Base-by-base conservation (phyloP, 1,284 basidiomycete species). In the Anthracocystis walkeri region DNA sequence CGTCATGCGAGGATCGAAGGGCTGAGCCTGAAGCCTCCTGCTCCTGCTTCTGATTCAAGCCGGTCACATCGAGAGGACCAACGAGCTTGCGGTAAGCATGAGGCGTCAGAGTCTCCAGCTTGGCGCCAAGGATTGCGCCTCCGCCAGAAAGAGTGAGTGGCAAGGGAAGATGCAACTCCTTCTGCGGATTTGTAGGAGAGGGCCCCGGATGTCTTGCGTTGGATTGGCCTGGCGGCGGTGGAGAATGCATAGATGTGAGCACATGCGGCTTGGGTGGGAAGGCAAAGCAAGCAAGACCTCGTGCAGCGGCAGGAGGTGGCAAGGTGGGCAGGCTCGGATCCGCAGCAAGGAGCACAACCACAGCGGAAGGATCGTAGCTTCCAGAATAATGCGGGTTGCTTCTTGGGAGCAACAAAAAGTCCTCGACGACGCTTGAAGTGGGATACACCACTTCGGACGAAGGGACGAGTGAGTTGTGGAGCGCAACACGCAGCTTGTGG, bases 381-480 rank as follows among this genome's bases (percentile, higher is more conserved):
- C 91, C 89, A 45, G 88, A 86, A 82, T 91, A 92, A 84, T 94
- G 91, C 1, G 93, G 93, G 66, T 85, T 92, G 29, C 87, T 86
- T 52, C 89, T 88, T 0, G 94, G 92, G 18, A 94, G 84, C 21
- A 95, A 88, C 12, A 93, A 83, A 82, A 92, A 94, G 81, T 96
- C 94, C 79, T 95, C 80, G 20, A 82, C 79, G 11, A 64, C 45
- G 41, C 71, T 63, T 2, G 63, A 50, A 5, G 81, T 75, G 7
- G 88, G 86, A 77, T 93, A 94, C 58, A 90, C 88, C 62, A 89
- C 89, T 3, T 88, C 87, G 42, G 90, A 88, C 2, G 87, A 87
- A 0, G 91, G 89, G n/a, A 75, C 53, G n/a, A 82, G 70, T 14
- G 76, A 69, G 40, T 64, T 54, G 21, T 70, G 69, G 23, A 74